These are phyloP conservation scores for Tricharina praecox DNA, from an alignment of 495 filamentous ascomycete genomes.

Conservation along the genomic window DNA sequence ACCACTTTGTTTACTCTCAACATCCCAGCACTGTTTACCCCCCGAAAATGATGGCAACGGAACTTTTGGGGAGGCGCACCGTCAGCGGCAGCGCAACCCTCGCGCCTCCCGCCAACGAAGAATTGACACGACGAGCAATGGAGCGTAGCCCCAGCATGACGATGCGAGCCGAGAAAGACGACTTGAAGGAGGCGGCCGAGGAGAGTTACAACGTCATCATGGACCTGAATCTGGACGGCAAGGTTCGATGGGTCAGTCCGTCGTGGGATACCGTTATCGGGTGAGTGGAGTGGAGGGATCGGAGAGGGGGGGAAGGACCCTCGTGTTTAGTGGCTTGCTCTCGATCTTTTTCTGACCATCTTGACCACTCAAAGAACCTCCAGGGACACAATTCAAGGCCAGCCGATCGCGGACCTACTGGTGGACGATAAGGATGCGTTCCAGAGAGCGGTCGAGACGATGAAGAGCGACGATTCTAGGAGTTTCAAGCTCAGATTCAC, in stretches of 20 bases:
- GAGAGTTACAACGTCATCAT: slow-evolving; percentile 91
- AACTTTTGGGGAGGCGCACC: not conserved
- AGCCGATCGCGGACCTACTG: slow-evolving; percentile 62
- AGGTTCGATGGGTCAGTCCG: slow-evolving; percentile 84
- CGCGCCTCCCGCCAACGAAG: slow-evolving; percentile 24
- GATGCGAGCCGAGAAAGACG: slow-evolving; percentile 67
- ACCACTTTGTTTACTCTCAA: not conserved
- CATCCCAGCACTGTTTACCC: not conserved
- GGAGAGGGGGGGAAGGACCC: no score
- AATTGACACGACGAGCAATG: slow-evolving; percentile 33
- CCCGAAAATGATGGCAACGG: slow-evolving; percentile 1
- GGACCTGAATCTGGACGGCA: slow-evolving; percentile 74
- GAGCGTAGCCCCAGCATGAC: slow-evolving; percentile 46
- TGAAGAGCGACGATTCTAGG: slow-evolving; percentile 81
- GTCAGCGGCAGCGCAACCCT: slow-evolving; percentile 12
- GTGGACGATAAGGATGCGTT: slow-evolving; percentile 60
- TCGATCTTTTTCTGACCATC: not conserved
- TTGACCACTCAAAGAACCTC: slow-evolving; percentile 32
- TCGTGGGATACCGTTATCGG: slow-evolving; percentile 95
- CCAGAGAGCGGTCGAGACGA: slow-evolving; percentile 61
- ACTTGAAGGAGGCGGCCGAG: slow-evolving; percentile 86
- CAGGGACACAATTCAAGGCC: slow-evolving; percentile 55
- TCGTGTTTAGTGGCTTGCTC: no score
- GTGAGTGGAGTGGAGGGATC: no score
- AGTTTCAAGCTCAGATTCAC: slow-evolving; percentile 85